Percentiles rank a stretch among this genome's conserved stretches.
phyloP scores from a whole-genome alignment of 2,329 filamentous ascomycete genomes.

The Phoma sp. region DNA sequence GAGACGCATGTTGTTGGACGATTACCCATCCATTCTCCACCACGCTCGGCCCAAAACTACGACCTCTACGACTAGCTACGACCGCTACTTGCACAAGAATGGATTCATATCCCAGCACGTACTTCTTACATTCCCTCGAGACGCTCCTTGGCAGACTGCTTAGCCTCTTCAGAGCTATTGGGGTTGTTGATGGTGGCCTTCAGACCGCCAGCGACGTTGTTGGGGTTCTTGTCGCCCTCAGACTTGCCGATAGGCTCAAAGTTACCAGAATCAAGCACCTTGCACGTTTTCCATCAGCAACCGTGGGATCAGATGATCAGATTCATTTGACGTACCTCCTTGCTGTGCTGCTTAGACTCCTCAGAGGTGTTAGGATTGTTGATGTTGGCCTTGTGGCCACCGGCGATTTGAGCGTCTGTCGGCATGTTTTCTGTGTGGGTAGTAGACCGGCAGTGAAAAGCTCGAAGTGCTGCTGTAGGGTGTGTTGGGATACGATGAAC shows the following conservation, averaged over 20 bases:
- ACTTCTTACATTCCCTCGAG: slow-evolving; percentile 47
- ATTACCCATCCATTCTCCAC: neutral
- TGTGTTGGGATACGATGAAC: neutral
- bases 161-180: slow-evolving; percentile 64
- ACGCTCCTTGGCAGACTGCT: slow-evolving; percentile 62
- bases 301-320: no score
- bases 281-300: no score
- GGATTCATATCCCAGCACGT: slow-evolving; percentile 4
- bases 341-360: slow-evolving; percentile 65
- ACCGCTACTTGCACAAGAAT: no score
- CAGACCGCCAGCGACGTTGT: slow-evolving; percentile 55
- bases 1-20: neutral
- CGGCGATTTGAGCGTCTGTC: slow-evolving; percentile 59
- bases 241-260: slow-evolving; percentile 28
- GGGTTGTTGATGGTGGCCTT: slow-evolving; percentile 62
- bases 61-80: no score
- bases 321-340: no score
- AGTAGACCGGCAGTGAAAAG: neutral
- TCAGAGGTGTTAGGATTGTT: slow-evolving; percentile 65
- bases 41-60: neutral
- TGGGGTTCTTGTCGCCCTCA: slow-evolving; percentile 58
- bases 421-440: slow-evolving; percentile 55
- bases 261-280: slow-evolving; percentile 16
- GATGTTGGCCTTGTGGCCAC: slow-evolving; percentile 50
- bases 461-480: neutral